Base-by-base conservation (phyloP, 306 rosid genomes). In the Casuarina equisetifolia region DNA sequence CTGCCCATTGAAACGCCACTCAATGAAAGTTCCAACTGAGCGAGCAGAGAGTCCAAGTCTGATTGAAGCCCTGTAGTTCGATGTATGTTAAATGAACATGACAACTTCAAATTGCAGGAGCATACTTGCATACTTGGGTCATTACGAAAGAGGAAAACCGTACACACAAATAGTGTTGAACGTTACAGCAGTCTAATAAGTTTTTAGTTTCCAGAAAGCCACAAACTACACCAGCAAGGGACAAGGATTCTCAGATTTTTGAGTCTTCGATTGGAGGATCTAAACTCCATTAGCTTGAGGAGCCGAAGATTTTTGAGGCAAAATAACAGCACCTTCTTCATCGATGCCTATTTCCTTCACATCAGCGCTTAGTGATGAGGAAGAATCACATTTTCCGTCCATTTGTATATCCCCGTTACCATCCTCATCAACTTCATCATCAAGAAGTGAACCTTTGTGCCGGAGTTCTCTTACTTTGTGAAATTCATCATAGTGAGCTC, bases 401-500 rank as follows among this genome's bases (percentile, higher is more conserved):
- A 74, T 83, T 15, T 54, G 51, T 78, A 50, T 76, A 71, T 61
- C 87, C 25, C 63, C 45, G 39, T 67, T 64, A 16, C 62, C 52
- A 32, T 80, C 88, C 35, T 87, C 95, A 0, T 91, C 97, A n/a
- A 52, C 85, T 79, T 90, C 98, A 10, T 91, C 91, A 16, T 72
- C 93, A 4, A 73, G n/a, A 70, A 80, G 51, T 25, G 97, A 85
- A 50, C 89, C 93, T 19, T 83, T 86, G 61, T 80, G 80, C 48
- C 84, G 88, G 40, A 83, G 90, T 86, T 91, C 98, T 87, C 76
- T 90, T 45, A 91, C 93, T 87, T 88, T 93, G 59, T 81, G 92
- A 80, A 80, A 93, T 81, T 93, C 98, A 82, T 93, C 89, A 57
- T 93, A 93, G 81, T 93, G 98, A 80, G 93, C 97, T 82, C 76